A percentile compares a stretch with the other conserved stretches of the same genome.
phyloP scores from a whole-genome alignment of 805 yeast genomes.

The Saturnispora hagleri region DNA sequence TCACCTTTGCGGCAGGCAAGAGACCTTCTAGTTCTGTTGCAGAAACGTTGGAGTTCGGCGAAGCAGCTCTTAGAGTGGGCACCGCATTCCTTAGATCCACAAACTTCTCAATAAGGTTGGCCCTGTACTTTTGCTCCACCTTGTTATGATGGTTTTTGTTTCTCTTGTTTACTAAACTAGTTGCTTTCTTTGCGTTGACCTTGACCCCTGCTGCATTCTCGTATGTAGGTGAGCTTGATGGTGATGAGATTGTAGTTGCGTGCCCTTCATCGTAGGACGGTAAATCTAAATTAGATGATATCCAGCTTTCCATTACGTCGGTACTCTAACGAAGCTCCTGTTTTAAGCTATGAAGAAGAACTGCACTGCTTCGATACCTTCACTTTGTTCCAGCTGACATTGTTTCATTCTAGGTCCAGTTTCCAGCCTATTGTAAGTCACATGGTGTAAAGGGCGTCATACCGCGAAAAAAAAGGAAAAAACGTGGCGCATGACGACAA shows the following conservation, averaged over 20 bases:
- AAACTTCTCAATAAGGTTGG: conserved; percentile 67
- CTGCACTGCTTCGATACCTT: not conserved
- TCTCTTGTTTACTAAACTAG: conserved; percentile 29
- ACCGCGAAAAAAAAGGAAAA: too few species aligned
- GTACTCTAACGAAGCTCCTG: too few species aligned
- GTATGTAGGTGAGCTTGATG: not conserved
- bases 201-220: not conserved
- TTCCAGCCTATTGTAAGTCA: not conserved
- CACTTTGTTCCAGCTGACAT: not conserved
- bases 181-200: not conserved
- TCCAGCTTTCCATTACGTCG: not conserved
- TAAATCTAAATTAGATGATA: not conserved
- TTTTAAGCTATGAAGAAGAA: not conserved
- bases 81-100: conserved; percentile 65
- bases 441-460: not conserved
- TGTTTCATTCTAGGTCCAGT: not conserved
- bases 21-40: conserved; percentile 60
- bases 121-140: conserved; percentile 73
- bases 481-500: not conserved
- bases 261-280: not conserved
- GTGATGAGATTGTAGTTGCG: not conserved
- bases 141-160: conserved; percentile 64
- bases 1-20: conserved; percentile 64
- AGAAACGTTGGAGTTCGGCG: conserved; percentile 20
- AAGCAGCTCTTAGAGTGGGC: conserved; percentile 61